Evolutionary conservation across 2,329 filamentous ascomycete genomes (phyloP).

Genomic region (Microascus cirrosus): DNA sequence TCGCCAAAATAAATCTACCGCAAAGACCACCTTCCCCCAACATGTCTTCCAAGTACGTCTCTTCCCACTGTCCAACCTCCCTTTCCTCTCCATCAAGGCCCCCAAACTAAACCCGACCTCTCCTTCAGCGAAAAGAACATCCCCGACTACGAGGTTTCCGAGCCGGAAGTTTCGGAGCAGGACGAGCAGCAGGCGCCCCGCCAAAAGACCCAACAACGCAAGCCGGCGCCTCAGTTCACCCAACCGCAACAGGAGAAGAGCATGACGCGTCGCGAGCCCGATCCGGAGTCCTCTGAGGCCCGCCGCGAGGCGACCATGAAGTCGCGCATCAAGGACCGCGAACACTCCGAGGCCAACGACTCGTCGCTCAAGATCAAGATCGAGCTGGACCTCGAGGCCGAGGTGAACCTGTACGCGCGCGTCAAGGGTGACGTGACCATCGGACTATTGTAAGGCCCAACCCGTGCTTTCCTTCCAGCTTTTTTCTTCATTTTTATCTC

Average conservation of each 20-base stretch:
- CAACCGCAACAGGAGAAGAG: not conserved
- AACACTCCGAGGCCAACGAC: conserved; percentile 1
- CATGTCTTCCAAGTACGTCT: not conserved
- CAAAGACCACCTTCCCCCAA: not conserved
- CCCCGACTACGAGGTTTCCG: not conserved
- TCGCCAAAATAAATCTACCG: not conserved
- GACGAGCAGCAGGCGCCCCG: not conserved
- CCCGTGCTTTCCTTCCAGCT: not conserved
- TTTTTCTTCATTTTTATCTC: too few species aligned
- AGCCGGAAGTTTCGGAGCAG: not conserved
- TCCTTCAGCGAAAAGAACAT: not conserved
- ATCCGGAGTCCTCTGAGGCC: not conserved
- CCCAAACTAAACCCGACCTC: not conserved
- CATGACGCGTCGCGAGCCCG: not conserved
- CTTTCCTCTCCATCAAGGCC: not conserved
- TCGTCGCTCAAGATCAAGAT: conserved; percentile 40
- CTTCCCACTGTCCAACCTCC: not conserved
- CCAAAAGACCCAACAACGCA: not conserved
- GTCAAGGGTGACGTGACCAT: conserved; percentile 52
- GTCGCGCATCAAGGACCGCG: conserved; percentile 5
- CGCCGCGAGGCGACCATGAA: conserved; percentile 1
- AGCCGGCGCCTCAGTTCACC: not conserved
- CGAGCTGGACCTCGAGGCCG: conserved; percentile 52
- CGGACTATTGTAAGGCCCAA: conserved; percentile 34
- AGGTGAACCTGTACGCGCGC: conserved; percentile 49